Evolutionary conservation across 306 rosid genomes (phyloP), one percentile per base, ranked within the genome.

Genomic region (Argentina anserina): DNA sequence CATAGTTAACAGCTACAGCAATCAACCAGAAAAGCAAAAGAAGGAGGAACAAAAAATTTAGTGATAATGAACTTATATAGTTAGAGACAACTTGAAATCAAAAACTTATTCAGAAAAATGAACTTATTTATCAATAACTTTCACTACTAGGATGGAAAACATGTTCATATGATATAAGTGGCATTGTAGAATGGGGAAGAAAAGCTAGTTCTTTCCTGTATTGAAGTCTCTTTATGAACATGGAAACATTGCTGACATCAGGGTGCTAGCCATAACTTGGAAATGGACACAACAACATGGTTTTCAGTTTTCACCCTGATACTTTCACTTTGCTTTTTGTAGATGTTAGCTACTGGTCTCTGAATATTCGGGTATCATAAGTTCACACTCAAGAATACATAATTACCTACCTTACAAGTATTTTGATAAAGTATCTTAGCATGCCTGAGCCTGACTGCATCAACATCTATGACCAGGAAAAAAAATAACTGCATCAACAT

Each of bases 1-100:
- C 71, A 63, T 82, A 85, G 65, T 85, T 85, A 71, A 85, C 84
- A 74, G 86, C 86, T 80, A 72, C 84, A 73, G 59, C 23, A 67
- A 73, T 69, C 68, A 76, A 76, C 73, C 81, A 55, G 46, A 43
- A 28, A 69, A 65, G 33, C 42, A 42, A 67, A 31, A 46, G 34
- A 72, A 60, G 33, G 40, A 56, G 55, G 1, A 67, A 41, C 21
- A 63, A 34, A 3, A 61, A 20, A 45, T 52, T 33, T 33, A 33
- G 36, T 33, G 9, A 70, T 10, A 4, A 52, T 25, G 40, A 70
- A 70, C 25, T 4, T 13, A 9, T 70, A 36, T 4, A 5, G 65
- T 14, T 10, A 53, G 37, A 21, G 15, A 45, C 28, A 33, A n/a
- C 29, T 34, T 31, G 8, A 40, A 52, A 52, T 26, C 29, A 29